Percentiles rank a stretch among this genome's conserved stretches.
phyloP scores from a whole-genome alignment of 192 early-diverging fungal species.

The Coemansia sp. region DNA sequence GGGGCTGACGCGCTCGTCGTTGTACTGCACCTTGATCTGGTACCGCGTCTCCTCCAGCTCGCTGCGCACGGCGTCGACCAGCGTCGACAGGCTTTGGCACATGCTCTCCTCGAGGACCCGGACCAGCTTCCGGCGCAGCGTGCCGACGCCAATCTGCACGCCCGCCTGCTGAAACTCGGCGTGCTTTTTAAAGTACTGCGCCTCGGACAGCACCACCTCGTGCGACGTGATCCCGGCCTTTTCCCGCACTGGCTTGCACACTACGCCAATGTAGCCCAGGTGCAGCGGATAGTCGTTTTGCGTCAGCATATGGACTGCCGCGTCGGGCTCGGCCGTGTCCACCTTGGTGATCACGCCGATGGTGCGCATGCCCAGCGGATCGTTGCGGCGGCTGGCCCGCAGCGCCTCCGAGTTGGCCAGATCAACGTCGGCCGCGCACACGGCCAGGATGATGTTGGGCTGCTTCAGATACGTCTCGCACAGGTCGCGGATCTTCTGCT shows the following conservation, averaged over 20 bases:
- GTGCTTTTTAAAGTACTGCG: conserved; percentile 57
- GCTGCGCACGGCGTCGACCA: conserved; percentile 88
- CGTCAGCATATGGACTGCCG: conserved; percentile 72
- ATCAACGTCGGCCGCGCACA: conserved; percentile 81
- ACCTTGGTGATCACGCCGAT: conserved; percentile 86
- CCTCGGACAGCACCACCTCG: conserved; percentile 49
- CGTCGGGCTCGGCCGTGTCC: conserved; percentile 78
- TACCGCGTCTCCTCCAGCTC: conserved; percentile 95
- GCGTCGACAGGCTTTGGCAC: conserved; percentile 72
- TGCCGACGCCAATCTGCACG: conserved; percentile 78
- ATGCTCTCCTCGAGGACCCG: conserved; percentile 88
- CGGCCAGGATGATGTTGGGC: conserved; percentile 81
- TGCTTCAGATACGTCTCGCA: conserved; percentile 78
- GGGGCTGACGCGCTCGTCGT: conserved; percentile 89
- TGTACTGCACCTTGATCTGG: conserved; percentile 98
- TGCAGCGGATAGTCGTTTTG: conserved; percentile 93
- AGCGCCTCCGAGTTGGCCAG: conserved; percentile 83
- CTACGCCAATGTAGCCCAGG: conserved; percentile 94
- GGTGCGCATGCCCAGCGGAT: conserved; percentile 74
- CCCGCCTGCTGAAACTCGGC: conserved; percentile 51
- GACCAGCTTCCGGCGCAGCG: conserved; percentile 84
- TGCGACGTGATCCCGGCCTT: conserved; percentile 21
- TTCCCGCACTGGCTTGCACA: conserved; percentile 66
- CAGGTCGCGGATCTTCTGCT: conserved; percentile 73
- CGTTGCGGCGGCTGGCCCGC: conserved; percentile 69